Conservation (phyloP, 148 eudicot species). For the Chenopodium quinoa region DNA sequence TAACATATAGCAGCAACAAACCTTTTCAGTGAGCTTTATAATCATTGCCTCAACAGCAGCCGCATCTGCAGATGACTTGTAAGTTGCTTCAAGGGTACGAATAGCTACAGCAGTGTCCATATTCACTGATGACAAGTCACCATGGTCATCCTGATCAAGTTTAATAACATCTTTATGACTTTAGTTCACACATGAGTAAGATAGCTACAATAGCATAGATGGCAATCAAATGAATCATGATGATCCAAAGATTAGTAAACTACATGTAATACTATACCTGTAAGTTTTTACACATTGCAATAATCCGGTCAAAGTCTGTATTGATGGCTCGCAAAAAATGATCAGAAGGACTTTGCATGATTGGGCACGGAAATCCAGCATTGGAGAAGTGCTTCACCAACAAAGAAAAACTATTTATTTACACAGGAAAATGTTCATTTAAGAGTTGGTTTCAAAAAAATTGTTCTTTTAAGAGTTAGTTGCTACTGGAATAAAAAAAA, state of each 20-base stretch:
- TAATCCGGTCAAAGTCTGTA: slow-evolving; percentile 93
- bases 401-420: slow-evolving; percentile 14
- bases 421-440: slow-evolving; percentile 6
- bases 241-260: background rate
- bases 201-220: background rate
- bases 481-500: background rate
- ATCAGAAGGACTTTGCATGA: slow-evolving; percentile 99
- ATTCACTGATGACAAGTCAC: slow-evolving; percentile 89
- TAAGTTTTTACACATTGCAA: slow-evolving; percentile 96
- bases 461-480: background rate
- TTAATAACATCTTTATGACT: slow-evolving; percentile 4
- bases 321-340: slow-evolving; percentile 97
- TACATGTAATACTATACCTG: slow-evolving; percentile 50
- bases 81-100: slow-evolving; percentile 96
- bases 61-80: slow-evolving; percentile 92
- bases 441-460: background rate
- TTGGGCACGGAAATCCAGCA: slow-evolving; percentile 99
- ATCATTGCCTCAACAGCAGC: slow-evolving; percentile 94
- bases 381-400: slow-evolving; percentile 90
- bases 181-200: slow-evolving; percentile 4
- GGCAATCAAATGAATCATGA: background rate
- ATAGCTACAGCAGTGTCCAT: slow-evolving; percentile 99
- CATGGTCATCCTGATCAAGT: slow-evolving; percentile 83
- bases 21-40: slow-evolving; percentile 84
- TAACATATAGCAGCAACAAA: slow-evolving; percentile 24